Percentiles rank a stretch among this genome's conserved stretches.
phyloP scores from a whole-genome alignment of 208 protist species.

The Trypanosoma vivax region DNA sequence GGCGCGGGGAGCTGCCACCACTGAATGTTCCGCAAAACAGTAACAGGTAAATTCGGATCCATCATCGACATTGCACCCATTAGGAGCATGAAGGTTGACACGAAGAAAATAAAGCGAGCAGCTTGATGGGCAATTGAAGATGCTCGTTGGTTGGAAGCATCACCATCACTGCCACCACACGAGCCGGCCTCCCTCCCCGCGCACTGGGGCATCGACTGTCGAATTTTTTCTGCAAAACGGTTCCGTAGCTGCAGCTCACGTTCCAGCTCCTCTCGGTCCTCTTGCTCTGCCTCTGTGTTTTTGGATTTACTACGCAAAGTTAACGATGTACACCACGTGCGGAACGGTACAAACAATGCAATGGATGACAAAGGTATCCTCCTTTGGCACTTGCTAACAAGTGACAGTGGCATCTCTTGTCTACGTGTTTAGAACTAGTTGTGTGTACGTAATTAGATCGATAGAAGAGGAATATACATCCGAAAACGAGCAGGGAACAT shows the following conservation, averaged over 20 bases:
- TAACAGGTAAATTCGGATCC: constrained; percentile 46
- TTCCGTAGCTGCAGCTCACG: constrained; percentile 66
- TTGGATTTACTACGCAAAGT: constrained; percentile 8
- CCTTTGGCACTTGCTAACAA: too few species aligned
- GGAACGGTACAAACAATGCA: background rate
- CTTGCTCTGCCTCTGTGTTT: constrained; percentile 38
- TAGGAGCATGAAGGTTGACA: constrained; percentile 41
- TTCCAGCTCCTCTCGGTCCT: constrained; percentile 79
- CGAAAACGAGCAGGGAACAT: too few species aligned
- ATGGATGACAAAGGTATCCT: background rate
- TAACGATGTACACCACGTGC: constrained; percentile 4
- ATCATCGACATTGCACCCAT: constrained; percentile 38
- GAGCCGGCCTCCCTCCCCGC: constrained; percentile 1
- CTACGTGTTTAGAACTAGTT: too few species aligned
- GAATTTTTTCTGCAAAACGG: constrained; percentile 70
- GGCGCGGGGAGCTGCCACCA: constrained; percentile 75
- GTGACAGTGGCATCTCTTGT: too few species aligned
- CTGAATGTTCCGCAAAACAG: constrained; percentile 57
- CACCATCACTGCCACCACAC: constrained; percentile 7
- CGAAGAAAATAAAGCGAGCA: constrained; percentile 60
- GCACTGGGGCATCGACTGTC: constrained; percentile 38
- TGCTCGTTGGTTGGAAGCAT: constrained; percentile 4
- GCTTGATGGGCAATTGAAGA: constrained; percentile 16
- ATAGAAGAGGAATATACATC: too few species aligned
- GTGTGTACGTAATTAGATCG: too few species aligned